Evolutionary conservation across 208 protist genomes (phyloP), one percentile per base, ranked within the genome.

Genomic region (Trypanosoma congolense): DNA sequence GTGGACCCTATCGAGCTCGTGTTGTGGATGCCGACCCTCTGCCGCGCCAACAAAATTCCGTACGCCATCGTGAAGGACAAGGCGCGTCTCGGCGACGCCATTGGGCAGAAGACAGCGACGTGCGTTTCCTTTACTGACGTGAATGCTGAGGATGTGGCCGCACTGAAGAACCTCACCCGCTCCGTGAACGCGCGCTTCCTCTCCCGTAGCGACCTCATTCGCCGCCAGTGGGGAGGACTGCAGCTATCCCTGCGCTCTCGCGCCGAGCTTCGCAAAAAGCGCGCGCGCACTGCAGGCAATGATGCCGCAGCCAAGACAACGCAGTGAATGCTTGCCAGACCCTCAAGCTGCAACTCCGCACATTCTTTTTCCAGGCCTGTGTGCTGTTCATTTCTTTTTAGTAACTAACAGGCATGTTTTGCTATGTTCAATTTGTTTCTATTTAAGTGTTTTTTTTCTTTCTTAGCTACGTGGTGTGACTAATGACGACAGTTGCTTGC

Each of bases 11-110:
- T 99, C 61, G 98, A 99, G 86, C 73, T 99, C 18, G 98, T 99
- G 53, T 51, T 99, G 24, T 99, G 94, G 95, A 85, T 99, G 42
- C 98, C 98, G 46, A 90, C 97, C 55, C 94, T 99, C 19, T 99
- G 98, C 93, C 82, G 92, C 56, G 97, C 98, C 74, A 94, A 98
- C 76, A 96, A 98, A 53, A 89, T 99, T 51, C 98, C 98, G 41
- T 99, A 99, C 87, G 96, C 90, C 73, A 99, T 99, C 67, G 98
- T 99, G 66, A 99, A 99, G 89, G 83, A 93, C 68, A 99, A 99
- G 94, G 77, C 98, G 18, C 83, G 95, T 54, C 93, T 99, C 28
- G 98, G 98, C 65, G 51, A 93, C 44, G 64, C 99, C 6, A 92
- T 99, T 21, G 92, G 98, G 74, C 70, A 91, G 80, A 99, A 99